Percentiles rank a stretch among this genome's conserved stretches.
Conservation (phyloP, 805 yeast genomes). For the Helenozyma baotianmanensis region DNA sequence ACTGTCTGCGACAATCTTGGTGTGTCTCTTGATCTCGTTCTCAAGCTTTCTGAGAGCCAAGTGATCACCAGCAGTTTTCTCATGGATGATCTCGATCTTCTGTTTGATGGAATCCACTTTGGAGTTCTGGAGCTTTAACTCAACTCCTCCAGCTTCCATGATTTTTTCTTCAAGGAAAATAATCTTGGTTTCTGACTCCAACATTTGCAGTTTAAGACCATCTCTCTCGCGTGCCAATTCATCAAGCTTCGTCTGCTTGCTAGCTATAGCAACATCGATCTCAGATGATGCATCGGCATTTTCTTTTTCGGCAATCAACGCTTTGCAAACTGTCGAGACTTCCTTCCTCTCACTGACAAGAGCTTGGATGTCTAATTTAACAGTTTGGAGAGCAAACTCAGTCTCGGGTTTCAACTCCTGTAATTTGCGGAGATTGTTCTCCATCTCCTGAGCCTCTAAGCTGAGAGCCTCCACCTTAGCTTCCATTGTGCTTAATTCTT, state of each 20-base stretch:
- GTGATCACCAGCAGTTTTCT: conserved; percentile 54
- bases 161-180: conserved; percentile 65
- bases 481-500: conserved; percentile 52
- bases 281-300: conserved; percentile 21
- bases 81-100: conserved; percentile 54
- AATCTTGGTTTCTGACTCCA: conserved; percentile 53
- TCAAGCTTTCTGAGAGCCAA: conserved; percentile 55
- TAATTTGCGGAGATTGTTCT: conserved; percentile 49
- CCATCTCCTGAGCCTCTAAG: conserved; percentile 55
- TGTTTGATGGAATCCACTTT: conserved; percentile 74
- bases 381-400: conserved; percentile 55
- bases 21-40: conserved; percentile 56
- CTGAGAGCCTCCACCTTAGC: conserved; percentile 45
- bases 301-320: conserved; percentile 36
- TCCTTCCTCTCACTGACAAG: conserved; percentile 50
- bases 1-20: conserved; percentile 43
- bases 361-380: conserved; percentile 61
- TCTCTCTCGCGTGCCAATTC: conserved; percentile 15
- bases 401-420: conserved; percentile 68
- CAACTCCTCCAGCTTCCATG: conserved; percentile 88
- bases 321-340: conserved; percentile 40
- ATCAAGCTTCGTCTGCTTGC: conserved; percentile 21
- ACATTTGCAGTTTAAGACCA: conserved; percentile 49
- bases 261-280: conserved; percentile 37
- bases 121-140: conserved; percentile 71